phyloP scores from a whole-genome alignment of 352 stramenopile genomes.

The Phytophthora megakarya region DNA sequence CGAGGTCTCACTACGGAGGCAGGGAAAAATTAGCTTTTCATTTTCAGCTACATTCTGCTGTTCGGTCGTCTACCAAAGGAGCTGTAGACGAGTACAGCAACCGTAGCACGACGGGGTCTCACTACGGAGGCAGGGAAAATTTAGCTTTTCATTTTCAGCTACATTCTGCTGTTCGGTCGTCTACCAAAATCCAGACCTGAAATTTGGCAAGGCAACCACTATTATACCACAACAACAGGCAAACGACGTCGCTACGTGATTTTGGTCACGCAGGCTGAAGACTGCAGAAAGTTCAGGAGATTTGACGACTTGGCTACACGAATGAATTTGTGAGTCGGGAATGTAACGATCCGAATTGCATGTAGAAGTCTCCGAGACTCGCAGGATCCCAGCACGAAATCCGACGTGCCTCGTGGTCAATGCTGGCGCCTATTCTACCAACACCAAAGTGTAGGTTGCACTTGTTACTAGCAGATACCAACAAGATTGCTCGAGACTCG shows the following conservation, averaged over 20 bases:
- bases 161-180: slow-evolving; percentile 10
- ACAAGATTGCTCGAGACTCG: background rate
- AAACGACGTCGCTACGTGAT: slow-evolving; percentile 11
- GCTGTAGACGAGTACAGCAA: slow-evolving; percentile 3
- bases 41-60: background rate
- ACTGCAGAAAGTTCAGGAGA: too few species aligned
- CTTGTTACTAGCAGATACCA: background rate
- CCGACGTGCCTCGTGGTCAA: slow-evolving; percentile 4
- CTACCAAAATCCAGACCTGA: slow-evolving; percentile 24
- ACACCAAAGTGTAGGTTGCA: too few species aligned
- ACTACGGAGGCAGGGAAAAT: slow-evolving; percentile 2
- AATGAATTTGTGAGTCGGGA: slow-evolving; percentile 20
- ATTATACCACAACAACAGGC: slow-evolving; percentile 10
- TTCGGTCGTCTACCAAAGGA: slow-evolving; percentile 14
- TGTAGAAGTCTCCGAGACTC: background rate
- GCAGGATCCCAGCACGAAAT: background rate
- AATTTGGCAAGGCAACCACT: slow-evolving; percentile 2
- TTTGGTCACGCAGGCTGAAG: too few species aligned
- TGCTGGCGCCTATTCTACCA: too few species aligned
- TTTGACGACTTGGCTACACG: slow-evolving; percentile 27
- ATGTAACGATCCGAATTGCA: background rate
- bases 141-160: slow-evolving; percentile 10
- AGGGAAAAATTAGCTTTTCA: slow-evolving; percentile 19
- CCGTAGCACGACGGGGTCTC: too few species aligned
- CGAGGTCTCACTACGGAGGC: background rate